These are phyloP conservation scores for Beta corolliflora DNA, from an alignment of 179 eudicot species.

Conservation along the genomic window DNA sequence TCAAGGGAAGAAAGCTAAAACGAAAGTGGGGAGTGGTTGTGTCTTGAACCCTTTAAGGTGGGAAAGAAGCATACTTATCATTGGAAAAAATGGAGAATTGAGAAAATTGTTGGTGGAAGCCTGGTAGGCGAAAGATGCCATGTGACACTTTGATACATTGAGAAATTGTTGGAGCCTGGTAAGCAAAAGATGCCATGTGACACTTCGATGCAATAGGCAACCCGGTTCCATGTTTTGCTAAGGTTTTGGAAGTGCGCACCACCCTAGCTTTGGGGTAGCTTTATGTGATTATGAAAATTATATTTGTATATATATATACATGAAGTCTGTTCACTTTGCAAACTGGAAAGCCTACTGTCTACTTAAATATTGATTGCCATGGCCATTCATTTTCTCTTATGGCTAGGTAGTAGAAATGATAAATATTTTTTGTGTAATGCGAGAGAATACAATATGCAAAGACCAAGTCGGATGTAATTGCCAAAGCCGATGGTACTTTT, in stretches of 20 bases:
- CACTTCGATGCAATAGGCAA: not conserved
- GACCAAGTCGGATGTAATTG: constrained; percentile 86
- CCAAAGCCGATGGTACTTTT: constrained; percentile 92
- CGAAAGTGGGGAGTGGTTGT: not conserved
- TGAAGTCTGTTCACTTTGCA: not conserved
- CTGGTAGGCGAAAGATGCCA: not conserved
- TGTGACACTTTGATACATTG: not conserved
- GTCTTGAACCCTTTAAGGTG: not conserved
- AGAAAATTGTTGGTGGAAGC: too few relatives aligned
- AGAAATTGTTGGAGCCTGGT: not conserved
- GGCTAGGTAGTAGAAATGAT: not conserved
- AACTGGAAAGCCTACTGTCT: not conserved
- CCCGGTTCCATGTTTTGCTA: not conserved
- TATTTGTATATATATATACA: not conserved
- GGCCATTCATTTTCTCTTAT: not conserved
- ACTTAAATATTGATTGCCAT: not conserved
- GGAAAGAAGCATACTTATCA: not conserved
- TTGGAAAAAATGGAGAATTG: not conserved
- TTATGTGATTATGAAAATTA: not conserved
- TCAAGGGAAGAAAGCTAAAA: not conserved
- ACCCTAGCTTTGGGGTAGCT: not conserved
- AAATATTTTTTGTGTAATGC: constrained; percentile 23
- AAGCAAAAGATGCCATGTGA: not conserved
- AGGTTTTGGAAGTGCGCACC: not conserved
- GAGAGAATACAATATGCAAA: constrained; percentile 96